Percentiles rank a stretch among this genome's conserved stretches.
phyloP scores from a whole-genome alignment of 352 stramenopile genomes.

The Plasmopara viticola region DNA sequence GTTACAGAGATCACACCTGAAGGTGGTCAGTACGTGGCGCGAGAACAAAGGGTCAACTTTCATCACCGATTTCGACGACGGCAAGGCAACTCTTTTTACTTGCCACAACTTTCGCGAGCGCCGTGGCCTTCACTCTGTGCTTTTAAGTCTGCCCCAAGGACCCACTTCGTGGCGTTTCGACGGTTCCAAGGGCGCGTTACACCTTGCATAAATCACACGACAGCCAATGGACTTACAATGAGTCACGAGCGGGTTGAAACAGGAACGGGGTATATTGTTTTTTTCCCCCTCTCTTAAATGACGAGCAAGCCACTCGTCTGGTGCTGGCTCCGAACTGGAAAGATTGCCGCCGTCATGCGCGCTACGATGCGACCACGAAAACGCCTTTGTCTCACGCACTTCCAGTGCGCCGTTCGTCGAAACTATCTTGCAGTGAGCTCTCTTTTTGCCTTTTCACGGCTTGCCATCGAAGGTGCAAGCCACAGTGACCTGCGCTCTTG shows the following conservation, averaged over 20 bases:
- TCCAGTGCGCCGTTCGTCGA: conserved; percentile 15
- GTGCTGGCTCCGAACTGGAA: conserved; percentile 21
- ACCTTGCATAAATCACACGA: conserved; percentile 2
- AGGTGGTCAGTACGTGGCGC: background rate
- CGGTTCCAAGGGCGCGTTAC: conserved; percentile 3
- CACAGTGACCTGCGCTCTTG: no score
- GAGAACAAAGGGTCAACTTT: background rate
- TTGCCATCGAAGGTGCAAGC: no score
- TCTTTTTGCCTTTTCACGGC: no score
- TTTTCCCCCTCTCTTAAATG: background rate
- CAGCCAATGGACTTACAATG: conserved; percentile 2
- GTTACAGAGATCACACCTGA: conserved; percentile 1
- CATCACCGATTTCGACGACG: background rate
- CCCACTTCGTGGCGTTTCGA: background rate
- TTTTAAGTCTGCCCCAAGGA: no score
- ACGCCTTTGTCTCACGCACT: conserved; percentile 15
- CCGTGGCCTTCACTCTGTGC: no score
- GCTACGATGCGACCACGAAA: conserved; percentile 17
- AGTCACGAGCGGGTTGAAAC: conserved; percentile 8
- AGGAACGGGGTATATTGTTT: background rate
- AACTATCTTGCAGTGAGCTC: background rate
- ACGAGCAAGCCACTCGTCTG: conserved; percentile 5
- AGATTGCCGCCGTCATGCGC: conserved; percentile 21
- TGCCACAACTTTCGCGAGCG: no score
- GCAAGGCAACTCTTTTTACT: no score